Evolutionary conservation across 805 yeast species (phyloP), one percentile per base, ranked within the genome.

Genomic region (Candida palmyrensis): DNA sequence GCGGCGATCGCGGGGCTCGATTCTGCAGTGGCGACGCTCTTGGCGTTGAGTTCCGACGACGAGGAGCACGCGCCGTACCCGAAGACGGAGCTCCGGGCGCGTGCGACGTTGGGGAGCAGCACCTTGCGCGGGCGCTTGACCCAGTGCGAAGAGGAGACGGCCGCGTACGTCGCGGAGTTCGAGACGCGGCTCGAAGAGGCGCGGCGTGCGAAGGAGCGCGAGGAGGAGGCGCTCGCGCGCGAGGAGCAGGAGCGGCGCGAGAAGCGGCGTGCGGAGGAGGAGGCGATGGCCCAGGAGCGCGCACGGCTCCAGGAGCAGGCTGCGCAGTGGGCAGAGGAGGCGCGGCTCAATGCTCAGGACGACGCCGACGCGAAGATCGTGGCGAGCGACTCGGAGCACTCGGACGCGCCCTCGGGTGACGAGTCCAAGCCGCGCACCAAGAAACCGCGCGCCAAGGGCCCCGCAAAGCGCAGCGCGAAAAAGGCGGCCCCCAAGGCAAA

Each of bases 41-140:
- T 71, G 25, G 75, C 71, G 37, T 62, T 83, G 38, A 69, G 89
- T 3, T 48, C 62, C 0, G 68, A 61, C 2, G 75, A 73, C 13
- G 74, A 67, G 15, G 59, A 62, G 29, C 71, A 73, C 44, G 80
- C 94, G 8, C 95, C 96, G 21, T 85, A 77, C 53, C 82, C 94
- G 2, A 68, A 82, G 18, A 76, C 76, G 13, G 96, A 89, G 42
- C 66, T 92, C 44, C 81, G 79, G 48, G 81, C 88, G 44, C 79
- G 97, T 60, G 90, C 92, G n/a, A 74, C 75, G 44, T 73, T 87
- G 72, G 96, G 95, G 52, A 70, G 77, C 31, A 75, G 79, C 36
- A 83, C 96, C 0, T 68, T 88, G 52, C 66, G 74, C 40, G 78
- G 75, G 38, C 82, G 88, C 51, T 68, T 92, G 42, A 82, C 73